phyloP scores from a whole-genome alignment of 345 rosid genomes.

The Cochlearia excelsa region DNA sequence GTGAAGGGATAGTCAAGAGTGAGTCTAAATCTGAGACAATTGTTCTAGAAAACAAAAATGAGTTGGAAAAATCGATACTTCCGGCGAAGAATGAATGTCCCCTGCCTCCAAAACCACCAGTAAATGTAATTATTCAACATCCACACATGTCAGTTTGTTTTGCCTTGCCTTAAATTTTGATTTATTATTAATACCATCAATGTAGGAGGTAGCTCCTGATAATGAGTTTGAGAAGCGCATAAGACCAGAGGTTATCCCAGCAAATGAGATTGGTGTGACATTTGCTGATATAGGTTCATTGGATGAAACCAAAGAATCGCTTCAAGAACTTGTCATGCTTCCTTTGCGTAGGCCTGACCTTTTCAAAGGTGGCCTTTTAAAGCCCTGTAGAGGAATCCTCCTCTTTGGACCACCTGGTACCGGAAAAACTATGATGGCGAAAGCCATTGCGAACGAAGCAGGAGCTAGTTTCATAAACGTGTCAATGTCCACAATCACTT shows the following conservation, averaged over 20 bases:
- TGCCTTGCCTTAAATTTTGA: constrained; percentile 2
- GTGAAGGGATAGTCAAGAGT: constrained; percentile 43
- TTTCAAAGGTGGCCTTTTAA: constrained; percentile 94
- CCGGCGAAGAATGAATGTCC: constrained; percentile 58
- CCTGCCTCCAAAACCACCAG: constrained; percentile 60
- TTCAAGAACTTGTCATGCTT: constrained; percentile 98
- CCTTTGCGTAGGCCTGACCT: constrained; percentile 97
- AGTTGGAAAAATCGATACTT: constrained; percentile 25
- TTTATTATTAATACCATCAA: background rate
- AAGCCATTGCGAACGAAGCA: constrained; percentile 98
- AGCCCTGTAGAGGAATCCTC: constrained; percentile 95
- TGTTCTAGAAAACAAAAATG: constrained; percentile 29
- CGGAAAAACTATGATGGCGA: constrained; percentile 98
- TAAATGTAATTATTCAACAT: constrained; percentile 35
- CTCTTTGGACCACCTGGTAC: constrained; percentile 99
- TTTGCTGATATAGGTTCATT: constrained; percentile 94
- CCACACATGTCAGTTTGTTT: constrained; percentile 3
- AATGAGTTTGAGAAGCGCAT: constrained; percentile 96
- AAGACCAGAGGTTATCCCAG: constrained; percentile 98
- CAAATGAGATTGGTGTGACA: constrained; percentile 93
- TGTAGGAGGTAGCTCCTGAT: constrained; percentile 79
- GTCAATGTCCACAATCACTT: constrained; percentile 97
- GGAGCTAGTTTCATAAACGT: constrained; percentile 99
- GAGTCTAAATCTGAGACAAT: constrained; percentile 49
- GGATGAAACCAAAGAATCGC: constrained; percentile 90